Conservation (phyloP, 345 rosid genomes). For the Gossypium rotundifolium region DNA sequence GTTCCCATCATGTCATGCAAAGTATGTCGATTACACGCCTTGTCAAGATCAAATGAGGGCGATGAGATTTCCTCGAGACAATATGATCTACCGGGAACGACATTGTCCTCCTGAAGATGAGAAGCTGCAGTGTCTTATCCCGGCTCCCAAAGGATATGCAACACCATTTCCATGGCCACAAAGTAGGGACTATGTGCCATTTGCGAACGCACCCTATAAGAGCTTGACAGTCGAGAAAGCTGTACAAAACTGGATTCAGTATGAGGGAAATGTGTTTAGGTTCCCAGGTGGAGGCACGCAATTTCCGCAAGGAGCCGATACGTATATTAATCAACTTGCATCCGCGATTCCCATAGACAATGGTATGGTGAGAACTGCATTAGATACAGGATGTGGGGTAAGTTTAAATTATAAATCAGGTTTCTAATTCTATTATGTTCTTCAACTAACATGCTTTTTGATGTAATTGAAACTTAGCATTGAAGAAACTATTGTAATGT, state of each 20-base stretch:
- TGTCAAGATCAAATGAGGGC: slow-evolving; percentile 64
- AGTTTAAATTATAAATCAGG: slow-evolving; percentile 5
- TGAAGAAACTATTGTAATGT: background rate
- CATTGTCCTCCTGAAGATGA: slow-evolving; percentile 1
- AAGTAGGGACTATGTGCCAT: slow-evolving; percentile 55
- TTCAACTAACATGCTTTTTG: background rate
- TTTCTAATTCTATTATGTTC: background rate
- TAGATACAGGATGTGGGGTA: slow-evolving; percentile 78
- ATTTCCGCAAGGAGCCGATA: slow-evolving; percentile 58
- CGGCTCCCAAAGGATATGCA: slow-evolving; percentile 5
- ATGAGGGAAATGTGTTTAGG: slow-evolving; percentile 61
- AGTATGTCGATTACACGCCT: slow-evolving; percentile 51
- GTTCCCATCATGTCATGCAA: slow-evolving; percentile 39
- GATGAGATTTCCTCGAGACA: slow-evolving; percentile 57
- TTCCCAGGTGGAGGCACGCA: slow-evolving; percentile 75
- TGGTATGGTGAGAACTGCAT: slow-evolving; percentile 56
- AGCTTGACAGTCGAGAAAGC: slow-evolving; percentile 72
- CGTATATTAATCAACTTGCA: slow-evolving; percentile 55
- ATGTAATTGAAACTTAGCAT: too few relatives aligned
- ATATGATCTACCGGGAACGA: slow-evolving; percentile 29
- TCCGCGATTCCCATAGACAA: slow-evolving; percentile 48
- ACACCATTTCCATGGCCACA: slow-evolving; percentile 9
- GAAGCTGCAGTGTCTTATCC: slow-evolving; percentile 1
- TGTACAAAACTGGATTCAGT: slow-evolving; percentile 64
- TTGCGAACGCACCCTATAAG: slow-evolving; percentile 41